These are phyloP conservation scores for Sporothrix pallida DNA, from an alignment of 2,329 filamentous ascomycete genomes.

Conservation along the genomic window DNA sequence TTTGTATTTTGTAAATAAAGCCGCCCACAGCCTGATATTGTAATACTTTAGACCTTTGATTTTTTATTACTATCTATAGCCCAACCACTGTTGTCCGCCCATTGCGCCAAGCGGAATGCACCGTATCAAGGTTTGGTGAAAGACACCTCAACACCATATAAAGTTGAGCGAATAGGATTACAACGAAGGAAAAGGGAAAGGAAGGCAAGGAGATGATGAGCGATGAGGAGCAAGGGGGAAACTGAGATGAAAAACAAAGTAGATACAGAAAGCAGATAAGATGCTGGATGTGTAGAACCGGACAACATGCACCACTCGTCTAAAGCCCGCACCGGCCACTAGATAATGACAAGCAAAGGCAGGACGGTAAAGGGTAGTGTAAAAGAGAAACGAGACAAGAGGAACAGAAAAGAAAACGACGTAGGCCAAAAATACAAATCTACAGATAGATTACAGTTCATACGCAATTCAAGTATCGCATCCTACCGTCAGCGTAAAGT, in stretches of 20 bases:
- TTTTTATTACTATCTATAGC: slow-evolving; percentile 25
- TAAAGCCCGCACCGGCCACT: neutral
- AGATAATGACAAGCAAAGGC: slow-evolving; percentile 4
- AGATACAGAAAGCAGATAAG: neutral
- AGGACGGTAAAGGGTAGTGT: neutral
- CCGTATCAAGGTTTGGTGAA: neutral
- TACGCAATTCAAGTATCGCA: neutral
- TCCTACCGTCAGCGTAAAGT: neutral
- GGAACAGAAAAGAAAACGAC: neutral
- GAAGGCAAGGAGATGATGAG: neutral
- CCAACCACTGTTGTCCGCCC: slow-evolving; percentile 15
- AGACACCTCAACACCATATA: neutral
- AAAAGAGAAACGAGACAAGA: neutral
- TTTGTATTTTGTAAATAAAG: neutral
- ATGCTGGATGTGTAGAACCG: neutral
- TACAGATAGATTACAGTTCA: slow-evolving; percentile 27
- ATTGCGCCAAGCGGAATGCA: neutral
- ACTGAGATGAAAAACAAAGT: neutral
- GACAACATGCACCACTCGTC: slow-evolving; percentile 11
- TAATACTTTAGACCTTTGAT: neutral
- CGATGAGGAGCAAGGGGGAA: neutral
- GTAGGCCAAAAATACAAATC: slow-evolving; percentile 30
- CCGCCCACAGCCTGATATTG: neutral
- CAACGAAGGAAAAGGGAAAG: slow-evolving; percentile 1
- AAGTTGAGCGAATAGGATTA: slow-evolving; percentile 23